A percentile compares a stretch with the other conserved stretches of the same genome.
Evolutionary conservation across 495 filamentous ascomycete species (phyloP).

Genomic region (Podospora tetraspora): DNA sequence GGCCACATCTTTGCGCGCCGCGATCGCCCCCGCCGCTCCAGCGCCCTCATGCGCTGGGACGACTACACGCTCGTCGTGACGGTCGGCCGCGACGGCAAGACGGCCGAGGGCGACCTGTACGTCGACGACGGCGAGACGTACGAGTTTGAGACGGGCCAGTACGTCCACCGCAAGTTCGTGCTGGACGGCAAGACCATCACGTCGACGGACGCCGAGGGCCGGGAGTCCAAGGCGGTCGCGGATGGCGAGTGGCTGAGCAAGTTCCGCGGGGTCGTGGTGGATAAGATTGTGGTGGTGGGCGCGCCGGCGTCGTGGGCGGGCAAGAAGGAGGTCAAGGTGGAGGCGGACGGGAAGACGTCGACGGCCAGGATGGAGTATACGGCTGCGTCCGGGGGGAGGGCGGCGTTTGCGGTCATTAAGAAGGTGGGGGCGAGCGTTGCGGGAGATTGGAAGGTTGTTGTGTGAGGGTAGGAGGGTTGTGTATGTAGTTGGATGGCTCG

Average conservation of each 20-base stretch:
- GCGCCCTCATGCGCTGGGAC: slow-evolving; percentile 85
- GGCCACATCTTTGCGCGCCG: slow-evolving; percentile 88
- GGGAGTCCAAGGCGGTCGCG: slow-evolving; percentile 53
- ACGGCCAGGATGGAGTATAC: slow-evolving; percentile 56
- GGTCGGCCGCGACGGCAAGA: slow-evolving; percentile 58
- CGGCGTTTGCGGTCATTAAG: slow-evolving; percentile 74
- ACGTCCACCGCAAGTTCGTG: slow-evolving; percentile 77
- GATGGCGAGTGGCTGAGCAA: slow-evolving; percentile 67
- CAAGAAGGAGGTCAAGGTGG: slow-evolving; percentile 62
- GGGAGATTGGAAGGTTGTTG: slow-evolving; percentile 72
- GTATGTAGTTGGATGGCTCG: neutral
- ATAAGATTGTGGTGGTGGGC: slow-evolving; percentile 76
- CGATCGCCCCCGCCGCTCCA: slow-evolving; percentile 78
- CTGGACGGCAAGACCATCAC: slow-evolving; percentile 45
- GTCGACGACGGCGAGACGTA: slow-evolving; percentile 92
- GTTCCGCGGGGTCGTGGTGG: slow-evolving; percentile 71
- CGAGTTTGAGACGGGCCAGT: slow-evolving; percentile 77
- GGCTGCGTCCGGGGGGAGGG: slow-evolving; percentile 54
- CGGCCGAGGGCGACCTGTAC: slow-evolving; percentile 76
- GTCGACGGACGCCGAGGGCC: slow-evolving; percentile 46
- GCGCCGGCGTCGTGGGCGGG: slow-evolving; percentile 66
- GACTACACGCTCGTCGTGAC: slow-evolving; percentile 86
- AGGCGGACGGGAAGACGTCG: slow-evolving; percentile 60
- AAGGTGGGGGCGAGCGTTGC: slow-evolving; percentile 72
- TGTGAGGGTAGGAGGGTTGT: slow-evolving; percentile 2